Conservation (phyloP, 1,139 yeast genomes). For the Kurtzmaniella quercitrusa region DNA sequence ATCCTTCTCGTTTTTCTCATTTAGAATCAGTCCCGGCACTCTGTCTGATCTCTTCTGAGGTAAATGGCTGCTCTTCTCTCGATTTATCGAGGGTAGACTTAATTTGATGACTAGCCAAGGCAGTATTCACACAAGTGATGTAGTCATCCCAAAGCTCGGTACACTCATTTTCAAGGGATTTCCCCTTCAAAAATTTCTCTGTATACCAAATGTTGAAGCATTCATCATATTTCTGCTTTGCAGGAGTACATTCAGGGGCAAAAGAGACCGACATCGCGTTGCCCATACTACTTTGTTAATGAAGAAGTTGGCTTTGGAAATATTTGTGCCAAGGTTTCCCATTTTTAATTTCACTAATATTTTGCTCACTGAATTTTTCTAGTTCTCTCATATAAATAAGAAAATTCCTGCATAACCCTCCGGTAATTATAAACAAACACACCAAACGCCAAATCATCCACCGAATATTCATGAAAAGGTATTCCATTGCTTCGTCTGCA, state of each 20-base stretch:
- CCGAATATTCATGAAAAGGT: conserved; percentile 30
- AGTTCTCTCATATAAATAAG: too few species aligned
- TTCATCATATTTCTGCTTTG: conserved; percentile 80
- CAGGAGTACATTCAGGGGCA: conserved; percentile 94
- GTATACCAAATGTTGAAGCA: conserved; percentile 95
- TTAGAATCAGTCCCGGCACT: conserved; percentile 12
- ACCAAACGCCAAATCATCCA: neutral
- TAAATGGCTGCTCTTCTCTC: conserved; percentile 83
- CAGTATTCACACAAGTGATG: conserved; percentile 78
- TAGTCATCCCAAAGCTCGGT: conserved; percentile 85
- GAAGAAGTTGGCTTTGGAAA: neutral
- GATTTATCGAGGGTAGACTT: conserved; percentile 89
- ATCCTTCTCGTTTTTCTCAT: neutral
- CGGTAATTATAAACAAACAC: conserved; percentile 1
- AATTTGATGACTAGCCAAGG: conserved; percentile 67
- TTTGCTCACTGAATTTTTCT: too few species aligned
- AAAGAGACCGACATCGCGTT: conserved; percentile 86
- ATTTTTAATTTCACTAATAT: too few species aligned
- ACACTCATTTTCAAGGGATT: conserved; percentile 78
- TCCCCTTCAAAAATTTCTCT: conserved; percentile 76
- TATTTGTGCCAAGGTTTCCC: neutral
- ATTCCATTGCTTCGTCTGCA: conserved; percentile 38
- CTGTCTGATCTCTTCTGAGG: conserved; percentile 29
- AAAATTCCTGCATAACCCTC: neutral
- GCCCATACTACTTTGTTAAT: conserved; percentile 47